phyloP scores from a whole-genome alignment of 129 eudicot species.

The Flaveria trinervia region DNA sequence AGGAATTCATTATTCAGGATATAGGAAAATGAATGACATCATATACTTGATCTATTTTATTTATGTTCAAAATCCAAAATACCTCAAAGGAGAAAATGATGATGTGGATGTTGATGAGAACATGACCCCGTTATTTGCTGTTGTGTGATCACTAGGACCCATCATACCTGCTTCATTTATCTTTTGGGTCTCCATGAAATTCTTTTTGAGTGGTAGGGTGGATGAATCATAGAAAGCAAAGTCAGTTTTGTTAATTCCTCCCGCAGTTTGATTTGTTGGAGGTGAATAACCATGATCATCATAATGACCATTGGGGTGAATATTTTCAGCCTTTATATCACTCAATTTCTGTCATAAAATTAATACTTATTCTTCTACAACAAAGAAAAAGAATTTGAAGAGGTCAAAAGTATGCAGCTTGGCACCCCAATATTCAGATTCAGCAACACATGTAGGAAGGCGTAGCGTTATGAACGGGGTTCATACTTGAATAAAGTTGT shows the following conservation, averaged over 20 bases:
- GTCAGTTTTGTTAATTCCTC: conserved; percentile 34
- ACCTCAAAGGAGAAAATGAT: conserved; percentile 66
- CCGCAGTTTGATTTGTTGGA: conserved; percentile 32
- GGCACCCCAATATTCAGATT: conserved; percentile 1
- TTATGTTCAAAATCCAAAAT: conserved; percentile 24
- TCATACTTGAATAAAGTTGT: conserved; percentile 12
- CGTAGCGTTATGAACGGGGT: conserved; percentile 9
- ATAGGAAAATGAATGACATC: conserved; percentile 5
- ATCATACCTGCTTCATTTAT: conserved; percentile 38
- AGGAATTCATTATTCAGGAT: neutral
- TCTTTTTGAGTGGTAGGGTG: conserved; percentile 34
- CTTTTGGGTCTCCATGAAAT: conserved; percentile 37
- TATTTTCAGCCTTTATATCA: conserved; percentile 39
- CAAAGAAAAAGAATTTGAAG: conserved; percentile 4
- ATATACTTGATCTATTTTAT: neutral
- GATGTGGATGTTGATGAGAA: conserved; percentile 39
- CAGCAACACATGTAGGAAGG: neutral
- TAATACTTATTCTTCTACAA: conserved; percentile 20
- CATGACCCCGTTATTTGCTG: conserved; percentile 37
- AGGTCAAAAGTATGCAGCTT: conserved; percentile 20
- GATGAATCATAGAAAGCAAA: conserved; percentile 41
- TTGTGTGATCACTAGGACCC: conserved; percentile 39
- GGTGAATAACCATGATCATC: conserved; percentile 42
- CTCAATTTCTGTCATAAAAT: conserved; percentile 56
- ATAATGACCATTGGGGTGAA: conserved; percentile 40